Conservation (phyloP, 805 yeast species). For the Zygoascus flipseniorum region DNA sequence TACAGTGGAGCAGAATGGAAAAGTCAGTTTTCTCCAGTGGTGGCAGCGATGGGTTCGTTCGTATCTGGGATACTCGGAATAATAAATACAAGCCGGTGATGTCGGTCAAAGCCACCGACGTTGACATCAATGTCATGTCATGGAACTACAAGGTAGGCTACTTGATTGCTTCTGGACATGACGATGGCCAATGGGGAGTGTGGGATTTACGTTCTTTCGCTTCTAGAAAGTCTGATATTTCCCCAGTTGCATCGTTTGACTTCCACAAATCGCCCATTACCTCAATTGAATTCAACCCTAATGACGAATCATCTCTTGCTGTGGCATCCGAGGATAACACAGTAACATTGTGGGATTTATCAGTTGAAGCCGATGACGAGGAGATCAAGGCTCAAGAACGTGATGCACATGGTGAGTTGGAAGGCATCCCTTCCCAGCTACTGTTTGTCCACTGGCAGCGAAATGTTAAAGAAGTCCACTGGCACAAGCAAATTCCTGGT, state of each 20-base stretch:
- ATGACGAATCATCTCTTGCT: constrained; percentile 91
- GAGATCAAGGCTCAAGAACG: constrained; percentile 81
- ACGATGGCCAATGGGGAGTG: constrained; percentile 94
- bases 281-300: constrained; percentile 87
- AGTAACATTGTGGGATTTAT: constrained; percentile 94
- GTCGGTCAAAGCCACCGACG: constrained; percentile 65
- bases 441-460: constrained; percentile 97
- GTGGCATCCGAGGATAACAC: constrained; percentile 96
- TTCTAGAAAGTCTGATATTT: constrained; percentile 33
- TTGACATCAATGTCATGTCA: constrained; percentile 90
- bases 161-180: constrained; percentile 90
- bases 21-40: constrained; percentile 91
- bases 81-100: constrained; percentile 87
- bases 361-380: constrained; percentile 98
- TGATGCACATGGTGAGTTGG: constrained; percentile 63
- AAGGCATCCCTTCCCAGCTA: constrained; percentile 90
- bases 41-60: constrained; percentile 82
- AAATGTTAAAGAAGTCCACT: constrained; percentile 94
- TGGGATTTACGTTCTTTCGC: constrained; percentile 92
- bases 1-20: constrained; percentile 93
- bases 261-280: constrained; percentile 94
- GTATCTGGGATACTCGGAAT: constrained; percentile 96
- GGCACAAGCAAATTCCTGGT: constrained; percentile 98
- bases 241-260: constrained; percentile 90
- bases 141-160: constrained; percentile 89